Conservation (phyloP, 2,329 filamentous ascomycete species). For the Raffaelea albimanens region DNA sequence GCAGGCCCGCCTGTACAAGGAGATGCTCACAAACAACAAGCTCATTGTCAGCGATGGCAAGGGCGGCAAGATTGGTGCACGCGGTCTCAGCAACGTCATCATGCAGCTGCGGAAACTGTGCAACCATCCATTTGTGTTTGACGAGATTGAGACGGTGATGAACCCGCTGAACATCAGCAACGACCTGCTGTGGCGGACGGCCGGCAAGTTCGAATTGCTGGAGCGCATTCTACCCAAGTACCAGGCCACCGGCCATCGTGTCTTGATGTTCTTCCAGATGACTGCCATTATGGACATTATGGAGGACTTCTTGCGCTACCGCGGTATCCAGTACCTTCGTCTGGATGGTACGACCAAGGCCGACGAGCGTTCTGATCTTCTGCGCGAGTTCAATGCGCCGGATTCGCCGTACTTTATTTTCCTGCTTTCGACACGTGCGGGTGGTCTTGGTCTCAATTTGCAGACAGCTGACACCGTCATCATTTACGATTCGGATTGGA, state of each 20-base stretch:
- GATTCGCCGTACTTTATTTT: constrained; percentile 95
- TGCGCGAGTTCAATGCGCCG: constrained; percentile 83
- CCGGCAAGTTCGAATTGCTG: constrained; percentile 93
- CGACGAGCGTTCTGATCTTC: constrained; percentile 86
- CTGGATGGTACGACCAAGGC: constrained; percentile 96
- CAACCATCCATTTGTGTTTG: constrained; percentile 98
- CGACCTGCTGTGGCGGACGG: constrained; percentile 87
- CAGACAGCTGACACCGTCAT: constrained; percentile 98
- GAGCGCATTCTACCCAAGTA: constrained; percentile 93
- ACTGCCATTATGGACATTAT: constrained; percentile 99
- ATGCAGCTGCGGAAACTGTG: constrained; percentile 99
- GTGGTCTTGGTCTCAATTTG: constrained; percentile 92
- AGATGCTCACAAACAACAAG: constrained; percentile 92
- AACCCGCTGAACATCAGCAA: constrained; percentile 84
- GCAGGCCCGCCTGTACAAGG: constrained; percentile 90
- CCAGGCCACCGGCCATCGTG: constrained; percentile 79
- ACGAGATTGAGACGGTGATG: constrained; percentile 96
- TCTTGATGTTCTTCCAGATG: constrained; percentile 99
- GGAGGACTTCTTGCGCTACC: constrained; percentile 89
- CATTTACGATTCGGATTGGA: constrained; percentile 99
- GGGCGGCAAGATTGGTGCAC: constrained; percentile 86
- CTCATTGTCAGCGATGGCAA: constrained; percentile 92
- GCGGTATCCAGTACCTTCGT: constrained; percentile 77
- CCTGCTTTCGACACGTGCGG: constrained; percentile 93
- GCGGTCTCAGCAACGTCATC: constrained; percentile 97